These are phyloP conservation scores for Pinus albicaulis DNA, from an alignment of 75 land plant genomes.

Conservation along the genomic window DNA sequence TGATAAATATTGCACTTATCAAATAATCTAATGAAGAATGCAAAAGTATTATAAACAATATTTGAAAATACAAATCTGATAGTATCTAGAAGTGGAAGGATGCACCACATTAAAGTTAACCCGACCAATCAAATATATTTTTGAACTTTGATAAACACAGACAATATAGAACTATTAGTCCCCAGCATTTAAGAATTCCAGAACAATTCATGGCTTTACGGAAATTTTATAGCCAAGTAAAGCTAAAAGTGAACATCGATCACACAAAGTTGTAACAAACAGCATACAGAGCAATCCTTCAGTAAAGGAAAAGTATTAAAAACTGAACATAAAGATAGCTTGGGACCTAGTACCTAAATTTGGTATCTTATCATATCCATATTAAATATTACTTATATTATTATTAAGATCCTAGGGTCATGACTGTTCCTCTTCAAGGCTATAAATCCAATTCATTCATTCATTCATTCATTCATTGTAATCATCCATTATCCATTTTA, in stretches of 20 bases:
- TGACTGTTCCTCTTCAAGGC: no score
- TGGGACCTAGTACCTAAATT: not conserved
- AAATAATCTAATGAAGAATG: not conserved
- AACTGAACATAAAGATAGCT: not conserved
- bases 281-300: not conserved
- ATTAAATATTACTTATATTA: no score
- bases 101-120: not conserved
- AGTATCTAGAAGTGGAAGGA: not conserved
- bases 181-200: not conserved
- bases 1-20: not conserved
- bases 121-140: not conserved
- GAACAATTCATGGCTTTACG: not conserved
- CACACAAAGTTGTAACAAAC: not conserved
- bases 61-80: not conserved
- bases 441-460: no score
- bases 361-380: no score
- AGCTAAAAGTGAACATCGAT: not conserved
- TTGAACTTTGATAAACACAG: no score
- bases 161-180: not conserved
- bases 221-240: not conserved
- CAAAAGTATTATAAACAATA: not conserved
- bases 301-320: not conserved
- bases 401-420: no score
- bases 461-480: no score
- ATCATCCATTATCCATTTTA: no score